Conservation (phyloP, 305 asterid species). For the Rubia tinctorum region DNA sequence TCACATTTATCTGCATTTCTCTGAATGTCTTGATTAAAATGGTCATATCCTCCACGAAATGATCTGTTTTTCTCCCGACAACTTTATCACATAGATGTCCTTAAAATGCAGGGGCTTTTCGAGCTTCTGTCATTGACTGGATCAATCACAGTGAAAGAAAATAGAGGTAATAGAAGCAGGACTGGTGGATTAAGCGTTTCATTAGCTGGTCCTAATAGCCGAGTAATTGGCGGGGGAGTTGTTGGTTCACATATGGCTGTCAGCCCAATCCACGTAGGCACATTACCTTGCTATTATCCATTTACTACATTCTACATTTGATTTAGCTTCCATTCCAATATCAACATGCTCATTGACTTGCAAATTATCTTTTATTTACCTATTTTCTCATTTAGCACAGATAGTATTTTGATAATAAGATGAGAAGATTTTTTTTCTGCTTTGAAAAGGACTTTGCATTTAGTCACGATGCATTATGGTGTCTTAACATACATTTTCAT, state of each 20-base stretch:
- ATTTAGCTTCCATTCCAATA: neutral
- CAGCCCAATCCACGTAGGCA: conserved; percentile 75
- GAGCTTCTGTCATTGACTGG: conserved; percentile 82
- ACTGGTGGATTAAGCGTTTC: conserved; percentile 87
- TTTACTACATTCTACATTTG: neutral
- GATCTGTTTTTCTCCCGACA: neutral
- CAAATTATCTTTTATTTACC: neutral
- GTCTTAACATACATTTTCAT: neutral
- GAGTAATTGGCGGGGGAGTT: conserved; percentile 77
- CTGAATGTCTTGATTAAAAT: neutral
- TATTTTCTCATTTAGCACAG: neutral
- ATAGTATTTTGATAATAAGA: neutral
- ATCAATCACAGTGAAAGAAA: conserved; percentile 64
- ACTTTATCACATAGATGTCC: neutral
- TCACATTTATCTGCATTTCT: neutral
- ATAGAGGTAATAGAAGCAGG: conserved; percentile 58
- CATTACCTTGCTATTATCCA: too few relatives aligned
- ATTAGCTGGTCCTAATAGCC: conserved; percentile 84
- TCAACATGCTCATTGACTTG: neutral
- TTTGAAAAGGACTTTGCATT: neutral
- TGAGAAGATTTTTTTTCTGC: neutral
- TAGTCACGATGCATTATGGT: neutral
- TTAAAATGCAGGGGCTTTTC: conserved; percentile 53
- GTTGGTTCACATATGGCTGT: conserved; percentile 62
- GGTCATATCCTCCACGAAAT: neutral